phyloP scores from a whole-genome alignment of 805 yeast genomes.

The Kurtzmaniella cleridarum region DNA sequence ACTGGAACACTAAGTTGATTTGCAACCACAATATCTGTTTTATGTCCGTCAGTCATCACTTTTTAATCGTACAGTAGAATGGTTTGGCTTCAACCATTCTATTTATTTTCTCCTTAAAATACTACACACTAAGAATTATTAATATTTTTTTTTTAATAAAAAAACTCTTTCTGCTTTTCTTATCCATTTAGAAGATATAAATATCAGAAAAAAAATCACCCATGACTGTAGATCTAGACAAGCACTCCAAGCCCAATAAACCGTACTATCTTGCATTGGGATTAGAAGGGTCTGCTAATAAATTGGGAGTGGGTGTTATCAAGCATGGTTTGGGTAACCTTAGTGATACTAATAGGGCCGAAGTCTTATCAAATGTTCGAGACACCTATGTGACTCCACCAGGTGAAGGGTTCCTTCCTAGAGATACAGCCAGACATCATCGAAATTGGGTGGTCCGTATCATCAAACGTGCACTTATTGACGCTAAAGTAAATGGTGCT shows the following conservation, averaged over 20 bases:
- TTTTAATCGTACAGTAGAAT: no score
- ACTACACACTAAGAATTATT: not conserved
- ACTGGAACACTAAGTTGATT: no score
- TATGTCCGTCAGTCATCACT: no score
- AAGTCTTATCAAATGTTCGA: conserved; percentile 81
- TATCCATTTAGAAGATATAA: not conserved
- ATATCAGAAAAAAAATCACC: no score
- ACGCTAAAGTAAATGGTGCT: conserved; percentile 44
- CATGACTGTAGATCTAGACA: conserved; percentile 44
- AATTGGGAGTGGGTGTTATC: conserved; percentile 89
- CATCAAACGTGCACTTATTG: conserved; percentile 58
- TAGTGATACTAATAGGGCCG: conserved; percentile 56
- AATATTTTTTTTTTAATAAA: not conserved
- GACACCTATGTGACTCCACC: conserved; percentile 96
- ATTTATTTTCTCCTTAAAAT: not conserved
- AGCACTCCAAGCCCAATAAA: conserved; percentile 35
- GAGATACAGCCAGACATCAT: conserved; percentile 97
- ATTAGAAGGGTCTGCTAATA: conserved; percentile 95
- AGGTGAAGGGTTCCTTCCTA: conserved; percentile 94
- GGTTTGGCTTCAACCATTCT: not conserved
- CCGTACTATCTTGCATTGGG: conserved; percentile 73
- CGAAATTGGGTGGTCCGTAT: conserved; percentile 88
- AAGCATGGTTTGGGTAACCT: conserved; percentile 63
- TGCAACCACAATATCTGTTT: no score
- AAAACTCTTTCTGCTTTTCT: not conserved